A percentile compares a stretch with the other conserved stretches of the same genome.
Conservation (phyloP, 2,329 filamentous ascomycete genomes). For the Neofusicoccum sp. region DNA sequence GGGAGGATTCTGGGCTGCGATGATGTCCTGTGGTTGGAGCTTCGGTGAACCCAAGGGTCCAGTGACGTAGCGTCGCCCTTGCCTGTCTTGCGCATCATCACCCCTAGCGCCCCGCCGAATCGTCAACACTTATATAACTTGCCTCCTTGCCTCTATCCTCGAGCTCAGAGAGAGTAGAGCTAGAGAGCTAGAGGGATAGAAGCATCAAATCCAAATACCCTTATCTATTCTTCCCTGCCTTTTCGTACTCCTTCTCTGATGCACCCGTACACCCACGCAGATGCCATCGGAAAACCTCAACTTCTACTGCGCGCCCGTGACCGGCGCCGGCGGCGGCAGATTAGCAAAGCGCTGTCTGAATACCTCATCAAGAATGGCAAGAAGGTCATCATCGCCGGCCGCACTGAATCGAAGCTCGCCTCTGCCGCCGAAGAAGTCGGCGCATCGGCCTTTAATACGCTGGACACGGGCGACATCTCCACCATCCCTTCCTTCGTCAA, state of each 20-base stretch:
- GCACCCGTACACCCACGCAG: background rate
- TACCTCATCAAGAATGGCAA: slow-evolving; percentile 48
- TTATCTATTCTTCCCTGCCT: background rate
- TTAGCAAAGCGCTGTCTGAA: slow-evolving; percentile 50
- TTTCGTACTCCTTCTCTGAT: background rate
- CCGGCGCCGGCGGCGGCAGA: slow-evolving; percentile 52
- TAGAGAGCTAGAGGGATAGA: too few species aligned
- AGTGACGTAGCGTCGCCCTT: too few species aligned
- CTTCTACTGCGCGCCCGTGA: slow-evolving; percentile 46
- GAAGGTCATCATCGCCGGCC: slow-evolving; percentile 53
- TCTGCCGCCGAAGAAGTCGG: slow-evolving; percentile 45
- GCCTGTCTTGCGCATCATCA: too few species aligned
- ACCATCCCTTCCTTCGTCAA: slow-evolving; percentile 47
- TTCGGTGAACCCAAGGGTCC: too few species aligned
- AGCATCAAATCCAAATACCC: too few species aligned
- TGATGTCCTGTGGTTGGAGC: too few species aligned
- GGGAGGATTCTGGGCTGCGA: too few species aligned
- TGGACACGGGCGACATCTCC: slow-evolving; percentile 50
- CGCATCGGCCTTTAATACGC: slow-evolving; percentile 51
- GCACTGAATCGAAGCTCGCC: slow-evolving; percentile 55
- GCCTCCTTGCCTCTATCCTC: too few species aligned
- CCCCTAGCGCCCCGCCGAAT: too few species aligned
- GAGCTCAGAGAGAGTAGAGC: too few species aligned
- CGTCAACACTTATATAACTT: too few species aligned
- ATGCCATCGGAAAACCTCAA: slow-evolving; percentile 25